phyloP scores from a whole-genome alignment of 2,329 filamentous ascomycete genomes.

The Apiospora malaysiana region DNA sequence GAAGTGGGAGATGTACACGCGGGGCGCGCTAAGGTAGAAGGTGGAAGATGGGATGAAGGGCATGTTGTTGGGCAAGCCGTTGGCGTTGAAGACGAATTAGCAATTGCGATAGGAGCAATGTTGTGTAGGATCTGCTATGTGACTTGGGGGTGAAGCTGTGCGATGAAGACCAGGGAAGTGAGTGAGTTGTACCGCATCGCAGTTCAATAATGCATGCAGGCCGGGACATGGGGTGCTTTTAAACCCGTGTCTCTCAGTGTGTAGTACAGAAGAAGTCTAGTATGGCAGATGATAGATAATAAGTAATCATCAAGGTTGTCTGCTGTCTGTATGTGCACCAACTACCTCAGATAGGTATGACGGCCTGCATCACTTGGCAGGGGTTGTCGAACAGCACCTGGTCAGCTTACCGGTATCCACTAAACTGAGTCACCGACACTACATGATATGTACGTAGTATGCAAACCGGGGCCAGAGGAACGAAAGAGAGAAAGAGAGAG shows the following conservation, averaged over 20 bases:
- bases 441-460: no score
- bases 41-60: conserved; percentile 9
- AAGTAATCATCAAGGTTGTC: background rate
- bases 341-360: background rate
- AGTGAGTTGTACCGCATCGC: background rate
- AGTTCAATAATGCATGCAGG: background rate
- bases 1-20: conserved; percentile 21
- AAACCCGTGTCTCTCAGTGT: background rate
- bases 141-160: background rate
- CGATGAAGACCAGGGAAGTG: background rate
- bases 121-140: background rate
- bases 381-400: background rate
- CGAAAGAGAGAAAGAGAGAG: no score
- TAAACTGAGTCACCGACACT: background rate
- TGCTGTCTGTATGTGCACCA: background rate
- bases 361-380: background rate
- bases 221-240: background rate
- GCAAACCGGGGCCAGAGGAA: no score
- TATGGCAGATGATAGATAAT: background rate
- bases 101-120: background rate
- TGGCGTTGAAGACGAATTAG: background rate
- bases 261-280: background rate
- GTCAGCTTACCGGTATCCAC: conserved; percentile 3
- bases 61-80: background rate
- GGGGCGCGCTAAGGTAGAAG: background rate